Base-by-base conservation (phyloP, 192 early-diverging fungal genomes). In the Coemansia sp. region DNA sequence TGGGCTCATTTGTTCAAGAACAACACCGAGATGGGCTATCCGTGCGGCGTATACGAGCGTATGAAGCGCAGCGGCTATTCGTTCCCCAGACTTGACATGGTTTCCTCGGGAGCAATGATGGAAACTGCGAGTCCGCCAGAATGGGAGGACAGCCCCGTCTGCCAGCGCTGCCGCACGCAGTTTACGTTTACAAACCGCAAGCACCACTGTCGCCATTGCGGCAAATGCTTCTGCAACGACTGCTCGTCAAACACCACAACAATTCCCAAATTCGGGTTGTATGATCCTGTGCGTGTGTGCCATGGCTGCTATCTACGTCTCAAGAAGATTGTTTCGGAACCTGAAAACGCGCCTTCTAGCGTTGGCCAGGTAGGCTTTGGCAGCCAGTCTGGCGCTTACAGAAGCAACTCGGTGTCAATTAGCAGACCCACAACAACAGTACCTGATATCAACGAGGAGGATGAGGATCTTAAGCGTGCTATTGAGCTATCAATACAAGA, bases 191-290 rank as follows among this genome's bases (percentile, higher is more conserved):
- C 96, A 45, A 98, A 96, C 77, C 88, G 98, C 65, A 98, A 98
- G 77, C 98, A 99, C 76, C 98, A 99, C 81, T 99, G 98, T 71
- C 91, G 98, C 74, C 93, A 96, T 70, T 99, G 98, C 76, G 98
- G 98, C 15, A 82, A 90, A 39, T 95, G 94, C 18, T 98, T 93
- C 69, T 98, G 96, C 82, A 87, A 92, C 20, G 86, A 92, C 58
- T 99, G 98, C 76, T 98, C 96, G 8, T 90, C 93, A 41, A 98
- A 96, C 81, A 90, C 73, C 5, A 82, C 92, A 54, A 74, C 95
- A 5, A 81, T 99, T 57, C 93, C 95, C 15, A 88, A 93, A 54
- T 83, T 96, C 57, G 98, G 94, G 38, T 91, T 97, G 38, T 91
- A 88, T 28, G 89, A 96, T 22, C 86, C 90, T 28, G 98, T 98